Base-by-base conservation (phyloP, 1,139 yeast species). In the Suhomyces maxii region DNA sequence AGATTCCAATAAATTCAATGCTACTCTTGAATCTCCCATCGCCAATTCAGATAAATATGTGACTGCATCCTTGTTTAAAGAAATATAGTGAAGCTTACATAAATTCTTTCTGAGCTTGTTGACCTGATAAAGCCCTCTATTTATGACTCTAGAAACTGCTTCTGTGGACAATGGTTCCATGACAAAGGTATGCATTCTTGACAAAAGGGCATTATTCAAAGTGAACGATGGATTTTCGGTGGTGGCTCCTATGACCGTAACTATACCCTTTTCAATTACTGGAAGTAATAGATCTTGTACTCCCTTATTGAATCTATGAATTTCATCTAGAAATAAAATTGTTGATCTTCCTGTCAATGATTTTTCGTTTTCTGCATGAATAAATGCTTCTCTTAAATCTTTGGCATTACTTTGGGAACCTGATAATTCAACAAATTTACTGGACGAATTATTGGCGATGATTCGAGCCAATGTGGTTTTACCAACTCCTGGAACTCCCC, bases 401-500 rank as follows among this genome's bases (percentile, higher is more conserved):
- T 77, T 72, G 1, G 89, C 79, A 26, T 86, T 87, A 45, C 88
- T 83, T 32, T 84, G 80, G 0, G 96, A 88, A 0, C 97, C 99
- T 36, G 96, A 88, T 34, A 93, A 71, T 63, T 93, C 98, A 2
- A 89, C 79, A 63, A 91, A 87, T 45, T 63, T 64, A 40, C 79
- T 75, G 42, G 78, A 75, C 1, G 86, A 73, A 1, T 76, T 67
- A 32, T 70, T 66, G 1, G 83, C 86, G 8, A 87, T 73, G 25
- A 86, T 82, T 44, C 87, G 61, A 1, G 83, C 83, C 41, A 80
- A 57, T 0, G 98, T 84, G 0, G 99, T 93, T 61, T 93, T 93
- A 0, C 99, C 99, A 2, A 86, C 93, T 0, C 98, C 98, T 0
- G 97, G 96, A 1, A 88, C 88, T 0, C 99, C 99, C 98, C 98